These are phyloP conservation scores for Phytophthora kernoviae DNA, from an alignment of 352 stramenopile species.

Conservation along the genomic window DNA sequence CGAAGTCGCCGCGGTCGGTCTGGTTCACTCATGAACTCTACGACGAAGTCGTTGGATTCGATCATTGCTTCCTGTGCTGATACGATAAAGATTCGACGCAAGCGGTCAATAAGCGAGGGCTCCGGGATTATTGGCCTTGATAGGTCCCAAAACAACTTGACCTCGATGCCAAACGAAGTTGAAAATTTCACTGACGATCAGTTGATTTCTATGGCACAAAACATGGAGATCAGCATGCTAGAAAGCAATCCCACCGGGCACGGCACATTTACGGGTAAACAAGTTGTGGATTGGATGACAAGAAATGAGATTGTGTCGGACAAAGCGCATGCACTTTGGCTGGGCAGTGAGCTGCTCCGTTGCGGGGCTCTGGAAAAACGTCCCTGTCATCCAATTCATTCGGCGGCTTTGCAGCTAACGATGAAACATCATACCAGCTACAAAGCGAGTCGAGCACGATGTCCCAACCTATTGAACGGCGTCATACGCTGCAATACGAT, in stretches of 20 bases:
- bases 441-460: slow-evolving; percentile 46
- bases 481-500: slow-evolving; percentile 29
- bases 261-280: slow-evolving; percentile 63
- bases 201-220: slow-evolving; percentile 78
- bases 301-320: slow-evolving; percentile 80
- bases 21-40: slow-evolving; percentile 65
- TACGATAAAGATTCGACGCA: slow-evolving; percentile 50
- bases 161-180: slow-evolving; percentile 52
- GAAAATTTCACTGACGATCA: slow-evolving; percentile 83
- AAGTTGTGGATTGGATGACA: slow-evolving; percentile 78
- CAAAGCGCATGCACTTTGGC: slow-evolving; percentile 69
- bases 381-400: slow-evolving; percentile 28
- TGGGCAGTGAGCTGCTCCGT: slow-evolving; percentile 72
- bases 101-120: slow-evolving; percentile 66
- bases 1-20: slow-evolving; percentile 46
- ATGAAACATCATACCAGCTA: slow-evolving; percentile 45
- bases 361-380: slow-evolving; percentile 58
- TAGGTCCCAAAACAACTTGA: slow-evolving; percentile 28
- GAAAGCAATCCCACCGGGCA: slow-evolving; percentile 38
- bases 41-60: slow-evolving; percentile 70
- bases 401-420: slow-evolving; percentile 36
- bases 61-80: slow-evolving; percentile 66
- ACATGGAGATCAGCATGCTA: slow-evolving; percentile 68
- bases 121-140: slow-evolving; percentile 35
- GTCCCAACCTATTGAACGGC: slow-evolving; percentile 18